Base-by-base conservation (phyloP, 2,329 filamentous ascomycete genomes). In the Juglanconis sp. region DNA sequence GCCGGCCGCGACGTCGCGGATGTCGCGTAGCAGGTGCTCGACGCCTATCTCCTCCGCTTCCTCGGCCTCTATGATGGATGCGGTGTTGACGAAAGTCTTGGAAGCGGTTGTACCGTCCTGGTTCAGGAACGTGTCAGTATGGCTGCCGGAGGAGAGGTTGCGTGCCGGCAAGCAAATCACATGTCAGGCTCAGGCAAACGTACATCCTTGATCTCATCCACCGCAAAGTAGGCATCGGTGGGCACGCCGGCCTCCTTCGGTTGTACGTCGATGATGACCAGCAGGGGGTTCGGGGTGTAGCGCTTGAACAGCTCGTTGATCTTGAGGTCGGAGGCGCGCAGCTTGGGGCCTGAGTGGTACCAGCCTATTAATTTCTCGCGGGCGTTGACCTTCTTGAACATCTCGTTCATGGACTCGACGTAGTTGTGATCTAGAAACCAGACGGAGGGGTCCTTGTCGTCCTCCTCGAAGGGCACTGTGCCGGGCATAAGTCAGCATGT, bases 341-440 rank as follows among this genome's bases (percentile, higher is more conserved):
- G 83, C 83, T 98, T 99, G 44, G 95, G 95, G 47, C 95, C 95
- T 24, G 95, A 96, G 79, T 99, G 95, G 77, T 99, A 99, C 95
- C 95, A 99, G 72, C 95, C 95, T 83, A 99, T 96, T 75, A 99
- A 85, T 87, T 98, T 98, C 81, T 99, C 95, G 65, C 91, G 84
- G 63, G 95, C 95, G 80, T 99, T 99, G 83, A 99, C 93, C 81
- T 98, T 98, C 83, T 99, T 99, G 85, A 99, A 99, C 95, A 99
- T 99, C 77, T 98, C 95, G 79, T 95, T 96, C 95, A 99, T 99
- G 69, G 89, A 91, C 78, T 99, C 95, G 76, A 99, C 91, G 72
- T 97, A 99, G 84, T 98, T 98, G 84, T 99, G 95, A 76, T 99
- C 95, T 66, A 99, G 80, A 75, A 98, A 99, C 95, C 95, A 99